Conservation (phyloP, 805 yeast species). For the Zygosaccharomyces pseudorouxii region DNA sequence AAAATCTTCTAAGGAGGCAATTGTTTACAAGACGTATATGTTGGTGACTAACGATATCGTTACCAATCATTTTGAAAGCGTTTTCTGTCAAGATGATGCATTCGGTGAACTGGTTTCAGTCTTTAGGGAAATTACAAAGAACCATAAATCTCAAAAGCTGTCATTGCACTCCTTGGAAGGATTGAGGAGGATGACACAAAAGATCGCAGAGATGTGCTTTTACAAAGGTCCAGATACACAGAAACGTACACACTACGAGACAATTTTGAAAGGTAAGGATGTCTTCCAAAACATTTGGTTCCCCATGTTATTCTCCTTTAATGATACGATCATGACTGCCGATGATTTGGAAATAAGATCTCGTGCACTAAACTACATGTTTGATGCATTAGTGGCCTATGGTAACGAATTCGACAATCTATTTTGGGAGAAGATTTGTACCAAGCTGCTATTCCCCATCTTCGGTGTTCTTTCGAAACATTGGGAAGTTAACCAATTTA, state of each 20-base stretch:
- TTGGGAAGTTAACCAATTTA: conserved; percentile 65
- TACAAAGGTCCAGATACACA: conserved; percentile 20
- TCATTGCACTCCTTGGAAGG: conserved; percentile 78
- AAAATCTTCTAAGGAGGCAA: conserved; percentile 44
- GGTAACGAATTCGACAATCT: conserved; percentile 70
- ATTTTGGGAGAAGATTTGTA: conserved; percentile 81
- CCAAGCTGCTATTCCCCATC: conserved; percentile 80
- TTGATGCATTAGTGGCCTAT: conserved; percentile 71
- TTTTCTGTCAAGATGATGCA: conserved; percentile 63
- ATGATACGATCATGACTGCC: conserved; percentile 87
- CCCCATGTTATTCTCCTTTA: conserved; percentile 80
- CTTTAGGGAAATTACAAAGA: conserved; percentile 77
- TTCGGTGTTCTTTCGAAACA: conserved; percentile 72
- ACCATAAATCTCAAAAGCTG: conserved; percentile 71
- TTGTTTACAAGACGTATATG: conserved; percentile 61
- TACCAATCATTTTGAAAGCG: conserved; percentile 54
- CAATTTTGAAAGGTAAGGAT: conserved; percentile 36
- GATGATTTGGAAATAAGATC: conserved; percentile 93
- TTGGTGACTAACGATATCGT: conserved; percentile 56
- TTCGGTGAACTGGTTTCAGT: conserved; percentile 63
- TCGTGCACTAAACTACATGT: conserved; percentile 74
- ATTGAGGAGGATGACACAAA: conserved; percentile 56
- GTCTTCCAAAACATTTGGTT: conserved; percentile 65
- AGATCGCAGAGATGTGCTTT: conserved; percentile 47
- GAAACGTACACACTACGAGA: conserved; percentile 21